A percentile compares a stretch with the other conserved stretches of the same genome.
These are phyloP conservation scores for Coemansia sp. DNA, from an alignment of 192 early-diverging fungal species.

Conservation along the genomic window DNA sequence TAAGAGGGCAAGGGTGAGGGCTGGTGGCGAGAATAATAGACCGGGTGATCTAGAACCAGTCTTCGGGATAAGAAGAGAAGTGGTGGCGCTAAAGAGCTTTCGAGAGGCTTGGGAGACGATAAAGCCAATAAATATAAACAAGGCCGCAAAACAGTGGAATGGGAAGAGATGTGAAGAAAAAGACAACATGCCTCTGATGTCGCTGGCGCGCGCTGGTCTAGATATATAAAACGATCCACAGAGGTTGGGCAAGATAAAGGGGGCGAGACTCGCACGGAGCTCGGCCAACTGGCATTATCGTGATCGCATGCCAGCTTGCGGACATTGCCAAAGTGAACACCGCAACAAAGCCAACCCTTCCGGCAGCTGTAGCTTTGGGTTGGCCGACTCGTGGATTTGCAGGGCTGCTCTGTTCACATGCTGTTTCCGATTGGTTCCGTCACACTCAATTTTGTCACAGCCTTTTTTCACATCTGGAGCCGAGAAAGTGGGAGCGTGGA, in stretches of 20 bases:
- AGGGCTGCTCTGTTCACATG: conserved; percentile 3
- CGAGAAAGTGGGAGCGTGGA: not conserved
- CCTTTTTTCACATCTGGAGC: not conserved
- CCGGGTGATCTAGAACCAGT: not conserved
- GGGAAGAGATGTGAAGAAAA: not conserved
- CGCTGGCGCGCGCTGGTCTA: not conserved
- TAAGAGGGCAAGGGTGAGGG: not conserved
- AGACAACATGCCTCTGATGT: not conserved
- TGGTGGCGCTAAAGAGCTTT: not conserved
- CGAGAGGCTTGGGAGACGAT: not conserved
- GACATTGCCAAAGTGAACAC: not conserved
- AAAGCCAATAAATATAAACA: not conserved
- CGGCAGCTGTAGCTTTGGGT: not conserved
- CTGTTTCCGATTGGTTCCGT: not conserved
- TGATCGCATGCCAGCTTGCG: not conserved
- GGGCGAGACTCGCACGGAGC: not conserved
- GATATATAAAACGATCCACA: not conserved
- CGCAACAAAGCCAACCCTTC: not conserved
- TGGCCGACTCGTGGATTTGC: conserved; percentile 1
- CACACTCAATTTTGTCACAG: not conserved
- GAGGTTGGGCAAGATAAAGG: not conserved
- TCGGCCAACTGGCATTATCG: not conserved
- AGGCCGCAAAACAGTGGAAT: not conserved
- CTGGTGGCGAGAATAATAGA: not conserved
- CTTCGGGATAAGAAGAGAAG: not conserved